Conservation (phyloP, 495 filamentous ascomycete species). For the Talaromyces adpressus region DNA sequence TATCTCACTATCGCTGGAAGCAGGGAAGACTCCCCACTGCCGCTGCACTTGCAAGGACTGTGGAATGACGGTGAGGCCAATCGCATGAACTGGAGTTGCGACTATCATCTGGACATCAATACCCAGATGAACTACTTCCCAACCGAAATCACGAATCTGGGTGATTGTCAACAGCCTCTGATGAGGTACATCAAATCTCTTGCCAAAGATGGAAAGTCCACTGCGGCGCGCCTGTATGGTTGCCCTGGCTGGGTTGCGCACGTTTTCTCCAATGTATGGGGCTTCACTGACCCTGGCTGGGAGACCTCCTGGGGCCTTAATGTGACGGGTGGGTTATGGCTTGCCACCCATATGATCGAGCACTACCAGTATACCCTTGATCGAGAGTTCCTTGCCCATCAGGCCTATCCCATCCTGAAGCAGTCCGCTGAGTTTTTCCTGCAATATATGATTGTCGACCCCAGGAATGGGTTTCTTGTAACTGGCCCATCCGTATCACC, state of each 20-base stretch:
- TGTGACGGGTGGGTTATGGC: slow-evolving; percentile 33
- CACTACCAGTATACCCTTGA: slow-evolving; percentile 29
- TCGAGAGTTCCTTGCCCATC: slow-evolving; percentile 14
- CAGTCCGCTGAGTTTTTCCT: slow-evolving; percentile 20
- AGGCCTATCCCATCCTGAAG: slow-evolving; percentile 17
- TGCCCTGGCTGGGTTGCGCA: slow-evolving; percentile 23
- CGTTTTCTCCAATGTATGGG: slow-evolving; percentile 37
- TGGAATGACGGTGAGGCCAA: slow-evolving; percentile 39
- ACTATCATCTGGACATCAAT: slow-evolving; percentile 49
- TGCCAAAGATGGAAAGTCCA: slow-evolving; percentile 19
- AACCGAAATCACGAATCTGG: slow-evolving; percentile 27
- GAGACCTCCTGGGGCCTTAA: slow-evolving; percentile 33
- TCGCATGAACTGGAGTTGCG: slow-evolving; percentile 32
- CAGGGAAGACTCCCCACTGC: slow-evolving; percentile 20
- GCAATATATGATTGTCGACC: slow-evolving; percentile 17
- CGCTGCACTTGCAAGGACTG: slow-evolving; percentile 44
- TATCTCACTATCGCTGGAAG: slow-evolving; percentile 31
- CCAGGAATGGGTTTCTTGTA: slow-evolving; percentile 20
- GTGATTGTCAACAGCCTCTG: slow-evolving; percentile 12
- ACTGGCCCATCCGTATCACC: slow-evolving; percentile 33
- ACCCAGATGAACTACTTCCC: slow-evolving; percentile 51
- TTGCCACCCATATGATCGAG: slow-evolving; percentile 28
- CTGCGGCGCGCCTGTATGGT: slow-evolving; percentile 31
- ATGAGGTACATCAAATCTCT: slow-evolving; percentile 33
- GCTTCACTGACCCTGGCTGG: slow-evolving; percentile 29